These are phyloP conservation scores for Porogramme epimiltina DNA, from an alignment of 1,284 basidiomycete species.

Conservation along the genomic window DNA sequence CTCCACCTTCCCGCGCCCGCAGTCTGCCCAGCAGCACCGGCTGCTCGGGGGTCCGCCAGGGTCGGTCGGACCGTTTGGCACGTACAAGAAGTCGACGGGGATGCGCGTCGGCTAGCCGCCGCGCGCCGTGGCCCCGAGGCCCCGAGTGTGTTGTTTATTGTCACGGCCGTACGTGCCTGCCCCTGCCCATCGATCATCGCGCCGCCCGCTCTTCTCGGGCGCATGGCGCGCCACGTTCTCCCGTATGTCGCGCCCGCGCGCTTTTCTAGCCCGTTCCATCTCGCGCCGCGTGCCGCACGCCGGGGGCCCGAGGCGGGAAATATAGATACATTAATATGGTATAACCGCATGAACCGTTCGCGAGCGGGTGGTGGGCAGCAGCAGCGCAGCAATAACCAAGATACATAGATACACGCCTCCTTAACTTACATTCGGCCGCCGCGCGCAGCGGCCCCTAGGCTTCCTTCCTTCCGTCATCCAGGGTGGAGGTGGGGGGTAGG, in stretches of 20 bases:
- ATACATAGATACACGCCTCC: slow-evolving; percentile 11
- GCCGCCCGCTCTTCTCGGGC: too few relatives aligned
- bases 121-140: background rate
- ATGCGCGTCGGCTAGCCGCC: background rate
- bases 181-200: too few relatives aligned
- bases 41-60: slow-evolving; percentile 41
- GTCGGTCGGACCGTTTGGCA: slow-evolving; percentile 48
- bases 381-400: slow-evolving; percentile 16
- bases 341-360: slow-evolving; percentile 18
- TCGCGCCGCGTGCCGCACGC: too few relatives aligned
- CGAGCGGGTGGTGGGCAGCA: background rate
- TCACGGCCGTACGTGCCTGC: too few relatives aligned
- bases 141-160: too few relatives aligned
- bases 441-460: background rate
- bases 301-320: background rate
- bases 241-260: background rate
- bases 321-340: slow-evolving; percentile 24
- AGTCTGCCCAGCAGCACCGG: slow-evolving; percentile 33
- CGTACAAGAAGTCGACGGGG: slow-evolving; percentile 35
- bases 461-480: background rate
- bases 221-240: too few relatives aligned
- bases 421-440: slow-evolving; percentile 15
- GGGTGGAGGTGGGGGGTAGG: background rate
- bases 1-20: slow-evolving; percentile 8
- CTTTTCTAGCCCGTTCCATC: background rate